Conservation (phyloP, 192 early-diverging fungal species). For the Podila epicladia region DNA sequence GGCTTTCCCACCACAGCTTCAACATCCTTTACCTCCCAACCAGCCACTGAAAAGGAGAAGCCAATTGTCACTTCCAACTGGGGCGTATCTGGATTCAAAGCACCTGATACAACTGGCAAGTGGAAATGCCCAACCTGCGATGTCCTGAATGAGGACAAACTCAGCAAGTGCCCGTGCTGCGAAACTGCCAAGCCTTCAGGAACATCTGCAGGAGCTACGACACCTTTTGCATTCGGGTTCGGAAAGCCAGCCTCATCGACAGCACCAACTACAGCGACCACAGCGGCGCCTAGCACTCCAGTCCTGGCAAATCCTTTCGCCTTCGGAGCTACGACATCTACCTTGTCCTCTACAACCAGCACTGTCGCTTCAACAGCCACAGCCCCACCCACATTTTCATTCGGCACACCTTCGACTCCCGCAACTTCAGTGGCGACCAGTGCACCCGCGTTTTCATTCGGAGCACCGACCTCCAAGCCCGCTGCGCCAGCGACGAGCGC, state of each 20-base stretch:
- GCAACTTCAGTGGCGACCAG: neutral
- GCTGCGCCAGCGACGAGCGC: neutral
- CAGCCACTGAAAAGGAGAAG: neutral
- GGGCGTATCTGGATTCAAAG: slow-evolving; percentile 4
- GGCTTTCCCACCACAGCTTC: too few species aligned
- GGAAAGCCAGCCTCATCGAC: neutral
- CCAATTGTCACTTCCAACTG: slow-evolving; percentile 2
- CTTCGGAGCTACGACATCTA: neutral
- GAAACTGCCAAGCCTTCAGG: slow-evolving; percentile 21
- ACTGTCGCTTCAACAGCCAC: too few species aligned
- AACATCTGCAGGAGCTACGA: neutral
- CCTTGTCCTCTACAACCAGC: neutral
- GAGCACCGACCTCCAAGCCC: neutral
- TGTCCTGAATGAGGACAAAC: slow-evolving; percentile 9
- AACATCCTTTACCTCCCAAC: too few species aligned
- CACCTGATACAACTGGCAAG: slow-evolving; percentile 17
- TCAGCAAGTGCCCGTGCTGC: slow-evolving; percentile 29
- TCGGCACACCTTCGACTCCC: neutral
- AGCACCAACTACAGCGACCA: neutral
- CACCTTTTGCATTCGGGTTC: too few species aligned
- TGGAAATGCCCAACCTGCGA: slow-evolving; percentile 46
- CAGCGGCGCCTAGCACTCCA: neutral
- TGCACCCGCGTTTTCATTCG: neutral
- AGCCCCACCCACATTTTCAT: neutral
- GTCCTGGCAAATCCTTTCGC: neutral